phyloP scores from a whole-genome alignment of 2,329 filamentous ascomycete genomes.

The Colletotrichum gloeosporioides region DNA sequence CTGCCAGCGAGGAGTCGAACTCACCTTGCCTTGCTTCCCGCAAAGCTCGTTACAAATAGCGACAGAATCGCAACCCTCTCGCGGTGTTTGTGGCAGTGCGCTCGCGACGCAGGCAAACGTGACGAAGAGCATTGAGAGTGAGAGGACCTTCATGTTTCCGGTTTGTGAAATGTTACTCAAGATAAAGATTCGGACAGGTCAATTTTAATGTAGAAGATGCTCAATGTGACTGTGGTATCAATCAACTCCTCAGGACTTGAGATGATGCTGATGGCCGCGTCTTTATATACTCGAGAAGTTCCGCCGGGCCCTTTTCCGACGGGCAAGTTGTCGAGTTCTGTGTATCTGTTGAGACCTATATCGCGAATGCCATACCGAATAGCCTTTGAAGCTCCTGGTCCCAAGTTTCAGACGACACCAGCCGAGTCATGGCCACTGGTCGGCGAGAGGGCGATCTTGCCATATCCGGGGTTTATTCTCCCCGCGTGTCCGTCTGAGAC shows the following conservation, averaged over 20 bases:
- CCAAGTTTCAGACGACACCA: neutral
- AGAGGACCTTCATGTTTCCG: neutral
- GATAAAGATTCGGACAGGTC: too few relatives aligned
- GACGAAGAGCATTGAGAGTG: neutral
- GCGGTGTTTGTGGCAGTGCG: neutral
- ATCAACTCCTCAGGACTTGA: too few relatives aligned
- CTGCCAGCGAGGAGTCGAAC: neutral
- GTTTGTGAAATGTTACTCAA: neutral
- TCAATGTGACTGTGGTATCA: neutral
- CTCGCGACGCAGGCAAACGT: neutral
- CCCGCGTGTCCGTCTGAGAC: neutral
- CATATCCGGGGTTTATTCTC: neutral
- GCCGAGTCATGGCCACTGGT: neutral
- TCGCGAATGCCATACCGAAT: neutral
- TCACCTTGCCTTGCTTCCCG: neutral
- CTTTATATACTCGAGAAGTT: rapidly evolving
- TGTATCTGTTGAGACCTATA: rapidly evolving
- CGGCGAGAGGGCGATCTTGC: neutral
- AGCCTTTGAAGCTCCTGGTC: neutral
- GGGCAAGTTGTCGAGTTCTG: neutral
- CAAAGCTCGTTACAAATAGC: neutral
- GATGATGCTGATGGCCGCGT: neutral
- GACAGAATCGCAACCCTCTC: neutral
- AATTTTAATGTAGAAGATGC: neutral
- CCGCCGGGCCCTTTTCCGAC: neutral